Evolutionary conservation across 2,329 filamentous ascomycete genomes (phyloP), one percentile per base, ranked within the genome.

Genomic region (Penicillium sp.): DNA sequence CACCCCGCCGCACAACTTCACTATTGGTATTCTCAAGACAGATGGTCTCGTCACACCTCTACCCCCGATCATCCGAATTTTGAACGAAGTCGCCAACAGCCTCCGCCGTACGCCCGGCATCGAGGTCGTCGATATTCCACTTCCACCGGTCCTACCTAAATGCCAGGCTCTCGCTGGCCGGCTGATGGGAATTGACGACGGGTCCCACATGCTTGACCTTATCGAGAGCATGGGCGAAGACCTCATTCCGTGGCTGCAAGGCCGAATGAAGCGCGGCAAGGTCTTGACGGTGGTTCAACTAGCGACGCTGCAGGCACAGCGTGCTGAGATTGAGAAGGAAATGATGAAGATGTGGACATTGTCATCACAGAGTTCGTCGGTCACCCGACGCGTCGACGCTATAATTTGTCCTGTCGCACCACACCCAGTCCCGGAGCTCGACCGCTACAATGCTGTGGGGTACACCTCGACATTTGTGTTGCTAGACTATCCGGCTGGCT

Each of bases 381-480:
- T 39, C 21, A 31, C 42, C 7, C 59, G 67, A n/a, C 62, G 62
- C 0, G 53, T 89, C 8, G 86, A 89, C 74, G 84, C 84, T 0
- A 81, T 89, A 51, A 80, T 89, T 55, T 85, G 81, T 60, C 86
- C 86, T 0, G 77, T 87, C 0, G 86, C 86, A 15, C 85, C 86
- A 2, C 86, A 89, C 69, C 84, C 86, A 0, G 80, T 86, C 0
- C 83, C 86, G 1, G 78, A 81, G 10, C 81, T 86, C 54, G 86
- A 89, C 72, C 75, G 80, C 2, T 89, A 84, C 73, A 86, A 87
- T 68, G 82, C 81, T 0, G 81, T 84, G 0, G 82, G 84, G 56
- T 89, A 88, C 66, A 87, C 85, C 0, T 82, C 78, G 23, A 79
- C 78, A 1, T 87, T 86, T 65, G 85, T 87, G 9, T 65, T 88